phyloP scores from a whole-genome alignment of 1,284 basidiomycete genomes.

The Trichosporon faecale region DNA sequence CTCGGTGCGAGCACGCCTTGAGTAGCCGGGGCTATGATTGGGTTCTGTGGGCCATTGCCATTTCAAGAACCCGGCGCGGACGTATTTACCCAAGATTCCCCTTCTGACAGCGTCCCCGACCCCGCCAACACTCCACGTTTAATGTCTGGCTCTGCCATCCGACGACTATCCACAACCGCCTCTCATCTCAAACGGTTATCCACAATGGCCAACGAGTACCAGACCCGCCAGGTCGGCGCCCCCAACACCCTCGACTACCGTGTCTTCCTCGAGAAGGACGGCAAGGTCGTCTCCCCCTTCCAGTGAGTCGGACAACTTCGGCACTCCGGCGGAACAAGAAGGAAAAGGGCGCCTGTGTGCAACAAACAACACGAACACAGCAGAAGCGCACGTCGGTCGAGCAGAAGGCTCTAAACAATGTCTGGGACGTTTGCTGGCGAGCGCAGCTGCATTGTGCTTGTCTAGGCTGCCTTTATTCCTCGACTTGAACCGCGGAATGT shows the following conservation, averaged over 20 bases:
- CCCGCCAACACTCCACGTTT: constrained; percentile 6
- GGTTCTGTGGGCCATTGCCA: background rate
- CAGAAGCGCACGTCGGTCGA: background rate
- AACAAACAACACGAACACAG: background rate
- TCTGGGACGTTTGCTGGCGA: background rate
- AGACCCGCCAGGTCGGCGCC: constrained; percentile 24
- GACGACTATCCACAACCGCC: constrained; percentile 27
- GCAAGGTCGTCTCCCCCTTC: constrained; percentile 82
- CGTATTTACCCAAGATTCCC: constrained; percentile 9
- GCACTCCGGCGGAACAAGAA: background rate
- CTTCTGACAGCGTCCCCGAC: background rate
- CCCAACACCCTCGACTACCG: constrained; percentile 70
- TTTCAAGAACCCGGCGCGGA: background rate
- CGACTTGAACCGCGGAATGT: background rate
- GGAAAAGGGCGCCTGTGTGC: background rate
- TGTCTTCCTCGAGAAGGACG: constrained; percentile 86
- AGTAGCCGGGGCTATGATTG: constrained; percentile 9
- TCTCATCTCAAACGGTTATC: constrained; percentile 21
- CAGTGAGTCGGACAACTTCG: constrained; percentile 55
- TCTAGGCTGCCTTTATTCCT: background rate
- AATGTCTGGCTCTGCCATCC: constrained; percentile 8
- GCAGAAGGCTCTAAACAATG: no score
- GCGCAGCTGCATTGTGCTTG: no score
- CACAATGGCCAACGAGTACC: constrained; percentile 28
- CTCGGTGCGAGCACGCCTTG: constrained; percentile 9